Evolutionary conservation across 2,329 filamentous ascomycete species (phyloP).

Genomic region (Penicillium sp.): DNA sequence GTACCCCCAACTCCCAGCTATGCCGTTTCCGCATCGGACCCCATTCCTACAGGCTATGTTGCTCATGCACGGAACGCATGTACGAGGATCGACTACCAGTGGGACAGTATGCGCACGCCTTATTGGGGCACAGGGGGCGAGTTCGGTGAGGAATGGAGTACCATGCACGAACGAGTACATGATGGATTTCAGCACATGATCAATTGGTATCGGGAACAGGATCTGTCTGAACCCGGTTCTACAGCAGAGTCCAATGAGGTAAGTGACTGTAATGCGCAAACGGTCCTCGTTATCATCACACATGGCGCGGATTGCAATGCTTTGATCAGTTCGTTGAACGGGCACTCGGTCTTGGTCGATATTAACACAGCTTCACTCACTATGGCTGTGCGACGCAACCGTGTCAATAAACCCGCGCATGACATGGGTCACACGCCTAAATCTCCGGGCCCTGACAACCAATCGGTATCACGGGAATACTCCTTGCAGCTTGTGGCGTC

Average conservation of each 20-base stretch:
- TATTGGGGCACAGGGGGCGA: constrained; percentile 81
- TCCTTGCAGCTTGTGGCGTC: constrained; percentile 53
- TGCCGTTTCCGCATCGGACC: constrained; percentile 67
- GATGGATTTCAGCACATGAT: constrained; percentile 69
- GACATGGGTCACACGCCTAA: constrained; percentile 5
- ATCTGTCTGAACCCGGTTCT: constrained; percentile 9
- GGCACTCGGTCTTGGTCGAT: constrained; percentile 82
- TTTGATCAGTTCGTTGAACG: constrained; percentile 80
- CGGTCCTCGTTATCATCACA: constrained; percentile 78
- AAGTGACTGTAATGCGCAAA: constrained; percentile 57
- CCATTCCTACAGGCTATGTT: constrained; percentile 80
- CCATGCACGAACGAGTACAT: constrained; percentile 86
- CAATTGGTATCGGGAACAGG: constrained; percentile 63
- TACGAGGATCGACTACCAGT: constrained; percentile 79
- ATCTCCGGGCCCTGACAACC: constrained; percentile 13
- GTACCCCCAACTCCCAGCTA: constrained; percentile 70
- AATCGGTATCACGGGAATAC: constrained; percentile 45
- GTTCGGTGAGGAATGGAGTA: constrained; percentile 87
- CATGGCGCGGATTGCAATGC: constrained; percentile 96
- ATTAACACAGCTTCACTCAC: constrained; percentile 84
- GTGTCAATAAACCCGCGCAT: constrained; percentile 11
- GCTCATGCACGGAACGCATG: constrained; percentile 83
- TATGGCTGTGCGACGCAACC: constrained; percentile 61
- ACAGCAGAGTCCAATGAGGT: constrained; percentile 3
- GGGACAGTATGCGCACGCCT: constrained; percentile 78